These are phyloP conservation scores for Globisporangium takayamanum DNA, from an alignment of 352 stramenopile genomes.

Conservation along the genomic window DNA sequence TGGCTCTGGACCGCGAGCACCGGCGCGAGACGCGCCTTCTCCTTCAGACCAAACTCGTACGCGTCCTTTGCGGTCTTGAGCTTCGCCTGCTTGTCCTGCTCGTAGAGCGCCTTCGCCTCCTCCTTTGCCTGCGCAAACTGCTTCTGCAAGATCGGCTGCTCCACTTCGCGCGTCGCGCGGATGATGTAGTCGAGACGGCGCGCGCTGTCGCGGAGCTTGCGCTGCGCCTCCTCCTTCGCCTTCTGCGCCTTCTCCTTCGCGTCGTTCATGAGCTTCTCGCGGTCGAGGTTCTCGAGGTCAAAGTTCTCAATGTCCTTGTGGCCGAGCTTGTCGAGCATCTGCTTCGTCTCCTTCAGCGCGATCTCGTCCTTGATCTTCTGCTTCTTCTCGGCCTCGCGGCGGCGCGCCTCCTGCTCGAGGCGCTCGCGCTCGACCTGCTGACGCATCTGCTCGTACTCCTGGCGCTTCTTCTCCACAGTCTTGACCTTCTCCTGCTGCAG, in stretches of 20 bases:
- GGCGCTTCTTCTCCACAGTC: slow-evolving; percentile 76
- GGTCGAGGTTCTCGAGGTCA: slow-evolving; percentile 71
- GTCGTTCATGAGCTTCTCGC: slow-evolving; percentile 86
- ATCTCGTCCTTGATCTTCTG: slow-evolving; percentile 95
- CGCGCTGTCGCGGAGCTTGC: slow-evolving; percentile 89
- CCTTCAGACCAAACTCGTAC: slow-evolving; percentile 87
- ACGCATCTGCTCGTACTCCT: slow-evolving; percentile 63
- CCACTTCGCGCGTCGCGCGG: slow-evolving; percentile 94
- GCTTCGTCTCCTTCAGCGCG: slow-evolving; percentile 86
- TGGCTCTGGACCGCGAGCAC: slow-evolving; percentile 65
- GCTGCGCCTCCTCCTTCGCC: slow-evolving; percentile 93
- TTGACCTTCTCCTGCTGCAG: slow-evolving; percentile 90
- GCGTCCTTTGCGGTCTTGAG: slow-evolving; percentile 76
- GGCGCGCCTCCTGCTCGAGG: slow-evolving; percentile 68
- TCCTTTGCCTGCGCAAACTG: slow-evolving; percentile 77
- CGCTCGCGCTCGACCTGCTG: slow-evolving; percentile 74
- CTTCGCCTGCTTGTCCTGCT: slow-evolving; percentile 81
- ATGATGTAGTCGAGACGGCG: slow-evolving; percentile 95
- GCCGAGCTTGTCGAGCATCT: slow-evolving; percentile 75
- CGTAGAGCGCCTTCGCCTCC: slow-evolving; percentile 46
- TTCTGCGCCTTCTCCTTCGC: slow-evolving; percentile 93
- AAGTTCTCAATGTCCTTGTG: slow-evolving; percentile 62
- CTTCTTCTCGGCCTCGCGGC: slow-evolving; percentile 92
- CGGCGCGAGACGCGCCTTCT: slow-evolving; percentile 70
- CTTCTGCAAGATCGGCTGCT: slow-evolving; percentile 89